Base-by-base conservation (phyloP, 768 basidiomycete species). In the Cystofilobasidium capitatum region DNA sequence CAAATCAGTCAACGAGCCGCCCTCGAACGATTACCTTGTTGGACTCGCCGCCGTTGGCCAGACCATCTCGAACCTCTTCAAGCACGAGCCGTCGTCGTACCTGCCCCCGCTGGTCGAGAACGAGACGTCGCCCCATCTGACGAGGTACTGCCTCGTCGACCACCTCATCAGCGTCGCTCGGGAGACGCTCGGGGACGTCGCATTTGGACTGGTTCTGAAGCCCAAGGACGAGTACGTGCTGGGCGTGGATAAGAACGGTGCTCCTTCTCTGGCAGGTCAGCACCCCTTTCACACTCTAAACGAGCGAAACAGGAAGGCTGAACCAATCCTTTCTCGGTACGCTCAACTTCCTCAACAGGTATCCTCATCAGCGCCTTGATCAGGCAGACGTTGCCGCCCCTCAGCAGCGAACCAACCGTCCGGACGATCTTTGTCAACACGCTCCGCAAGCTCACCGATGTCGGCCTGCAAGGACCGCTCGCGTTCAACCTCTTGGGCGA, bases 401-500 rank as follows among this genome's bases (percentile, higher is more conserved):
- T 54, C 1, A 57, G 26, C 2, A 16, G 14, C 24, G 29, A 39
- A 13, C 42, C 61, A 2, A 16, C 55, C 20, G 55, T 60, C 51
- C 66, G 66, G 20, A 37, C 36, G 7, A 54, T 54, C 0, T 68
- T 68, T 24, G 42, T 45, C 33, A 22, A 37, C 9, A n/a, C 55
- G 13, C 66, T 68, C 17, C 44, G 39, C 33, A 57, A 58, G 44
- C 62, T 68, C 20, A 42, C 63, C 35, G 60, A 68, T 35, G 54
- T 51, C 24, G 66, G 66, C 24, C 59, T 68, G 4, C 42, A 36
- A 1, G 66, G 66, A 3, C 33, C 47, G 17, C 36, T 68, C 22
- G 66, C 51, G 20, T 40, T 68, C 61, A 68, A 68, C 37, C 60
- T 68, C 5, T 61, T 68, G 16, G 66, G 66, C 10, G 66, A 68